A percentile compares a stretch with the other conserved stretches of the same genome.
Evolutionary conservation across 306 rosid species (phyloP).

Genomic region (Corylus americana): DNA sequence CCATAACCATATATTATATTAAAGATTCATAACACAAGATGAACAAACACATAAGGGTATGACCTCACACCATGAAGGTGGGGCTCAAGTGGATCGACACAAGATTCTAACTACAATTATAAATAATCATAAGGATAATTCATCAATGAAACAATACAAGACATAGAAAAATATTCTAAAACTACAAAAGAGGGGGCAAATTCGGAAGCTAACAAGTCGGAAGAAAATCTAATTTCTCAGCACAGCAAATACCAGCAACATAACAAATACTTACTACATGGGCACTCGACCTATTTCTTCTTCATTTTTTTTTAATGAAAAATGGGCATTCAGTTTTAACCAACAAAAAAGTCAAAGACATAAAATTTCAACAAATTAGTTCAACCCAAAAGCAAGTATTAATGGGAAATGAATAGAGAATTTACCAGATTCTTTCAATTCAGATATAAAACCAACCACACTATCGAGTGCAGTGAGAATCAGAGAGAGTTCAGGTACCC

Average conservation of each 20-base stretch:
- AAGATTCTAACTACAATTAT: background rate
- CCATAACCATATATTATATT: background rate
- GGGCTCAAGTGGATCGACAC: slow-evolving; percentile 2
- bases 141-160: background rate
- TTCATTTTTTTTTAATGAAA: background rate
- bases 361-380: background rate
- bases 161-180: background rate
- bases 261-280: background rate
- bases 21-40: background rate
- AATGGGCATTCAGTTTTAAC: background rate
- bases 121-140: background rate
- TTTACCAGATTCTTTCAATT: background rate
- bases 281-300: background rate
- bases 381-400: background rate
- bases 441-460: background rate
- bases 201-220: background rate
- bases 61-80: background rate
- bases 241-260: background rate
- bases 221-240: background rate
- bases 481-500: slow-evolving; percentile 25
- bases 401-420: background rate
- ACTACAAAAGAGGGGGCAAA: background rate
- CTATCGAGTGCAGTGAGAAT: background rate
- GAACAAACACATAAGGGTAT: background rate
- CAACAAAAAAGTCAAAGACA: background rate